Conservation (phyloP, 176 grass and related monocot genomes). For the Triticum dicoccoides region DNA sequence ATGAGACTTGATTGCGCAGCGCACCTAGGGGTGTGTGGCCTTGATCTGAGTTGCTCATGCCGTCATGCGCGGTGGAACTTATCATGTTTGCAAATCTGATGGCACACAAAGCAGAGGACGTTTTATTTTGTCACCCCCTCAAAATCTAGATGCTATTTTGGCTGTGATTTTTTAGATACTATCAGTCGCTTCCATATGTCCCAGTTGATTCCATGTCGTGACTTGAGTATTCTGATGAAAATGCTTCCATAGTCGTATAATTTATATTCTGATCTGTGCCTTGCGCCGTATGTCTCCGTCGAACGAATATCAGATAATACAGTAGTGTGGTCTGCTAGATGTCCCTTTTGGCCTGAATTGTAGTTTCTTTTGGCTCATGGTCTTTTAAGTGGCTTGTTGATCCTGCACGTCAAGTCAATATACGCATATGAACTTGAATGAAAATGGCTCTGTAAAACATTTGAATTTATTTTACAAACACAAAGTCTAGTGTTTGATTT, state of each 20-base stretch:
- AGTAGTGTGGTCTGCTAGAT: background rate
- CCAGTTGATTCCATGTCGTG: background rate
- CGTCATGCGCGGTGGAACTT: background rate
- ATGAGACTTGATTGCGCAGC: constrained; percentile 49
- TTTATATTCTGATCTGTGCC: background rate
- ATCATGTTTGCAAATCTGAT: background rate
- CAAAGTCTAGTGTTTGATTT: too few species aligned
- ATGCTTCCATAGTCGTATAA: background rate
- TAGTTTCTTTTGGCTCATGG: too few species aligned
- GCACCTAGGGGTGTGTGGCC: background rate
- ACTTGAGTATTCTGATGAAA: background rate
- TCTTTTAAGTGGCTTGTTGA: too few species aligned
- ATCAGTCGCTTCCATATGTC: background rate
- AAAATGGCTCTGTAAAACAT: too few species aligned
- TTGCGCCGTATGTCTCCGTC: background rate
- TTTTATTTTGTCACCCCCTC: background rate
- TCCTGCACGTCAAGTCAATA: too few species aligned
- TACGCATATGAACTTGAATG: too few species aligned
- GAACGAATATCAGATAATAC: background rate
- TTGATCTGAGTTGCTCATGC: background rate
- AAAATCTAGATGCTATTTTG: background rate
- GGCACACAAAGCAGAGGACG: background rate
- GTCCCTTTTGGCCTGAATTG: too few species aligned
- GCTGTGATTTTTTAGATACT: background rate
- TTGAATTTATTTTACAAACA: too few species aligned